Conservation (phyloP, 495 filamentous ascomycete genomes). For the Pseudevernia furfuracea region DNA sequence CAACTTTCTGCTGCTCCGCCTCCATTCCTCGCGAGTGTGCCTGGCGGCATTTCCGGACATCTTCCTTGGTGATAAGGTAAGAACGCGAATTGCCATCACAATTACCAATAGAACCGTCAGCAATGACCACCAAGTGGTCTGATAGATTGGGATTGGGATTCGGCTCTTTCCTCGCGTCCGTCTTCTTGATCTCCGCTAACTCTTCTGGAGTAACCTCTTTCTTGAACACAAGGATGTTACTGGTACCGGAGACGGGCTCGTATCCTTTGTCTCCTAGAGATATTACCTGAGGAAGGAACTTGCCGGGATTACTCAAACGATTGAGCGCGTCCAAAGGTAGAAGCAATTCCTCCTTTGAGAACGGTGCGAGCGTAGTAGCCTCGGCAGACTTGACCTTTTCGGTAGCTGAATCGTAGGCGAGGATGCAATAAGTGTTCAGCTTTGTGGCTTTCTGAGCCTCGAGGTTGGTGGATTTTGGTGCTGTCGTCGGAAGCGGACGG, state of each 20-base stretch:
- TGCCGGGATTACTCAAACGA: conserved; percentile 59
- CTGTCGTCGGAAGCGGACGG: neutral
- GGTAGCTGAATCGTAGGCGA: conserved; percentile 63
- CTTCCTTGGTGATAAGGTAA: neutral
- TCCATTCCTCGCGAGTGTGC: neutral
- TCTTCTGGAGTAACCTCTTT: conserved; percentile 40
- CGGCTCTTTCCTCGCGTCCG: conserved; percentile 3
- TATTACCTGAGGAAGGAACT: conserved; percentile 63
- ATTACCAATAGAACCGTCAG: neutral
- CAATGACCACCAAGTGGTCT: neutral
- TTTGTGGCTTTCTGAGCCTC: neutral
- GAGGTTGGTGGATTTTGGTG: neutral
- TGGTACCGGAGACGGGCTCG: conserved; percentile 62
- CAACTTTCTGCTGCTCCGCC: neutral
- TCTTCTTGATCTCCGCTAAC: conserved; percentile 19
- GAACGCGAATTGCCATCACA: neutral
- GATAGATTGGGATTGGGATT: neutral
- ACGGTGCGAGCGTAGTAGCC: conserved; percentile 49
- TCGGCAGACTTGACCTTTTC: conserved; percentile 53
- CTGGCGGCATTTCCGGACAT: neutral
- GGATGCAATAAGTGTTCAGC: conserved; percentile 52
- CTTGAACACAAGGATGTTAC: conserved; percentile 65
- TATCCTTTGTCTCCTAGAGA: conserved; percentile 60
- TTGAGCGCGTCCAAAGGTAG: conserved; percentile 56
- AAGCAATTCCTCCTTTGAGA: conserved; percentile 32